A percentile compares a stretch with the other conserved stretches of the same genome.
Conservation (phyloP, 371 early-diverging fungal genomes). For the Apophysomyces trapeziformis region DNA sequence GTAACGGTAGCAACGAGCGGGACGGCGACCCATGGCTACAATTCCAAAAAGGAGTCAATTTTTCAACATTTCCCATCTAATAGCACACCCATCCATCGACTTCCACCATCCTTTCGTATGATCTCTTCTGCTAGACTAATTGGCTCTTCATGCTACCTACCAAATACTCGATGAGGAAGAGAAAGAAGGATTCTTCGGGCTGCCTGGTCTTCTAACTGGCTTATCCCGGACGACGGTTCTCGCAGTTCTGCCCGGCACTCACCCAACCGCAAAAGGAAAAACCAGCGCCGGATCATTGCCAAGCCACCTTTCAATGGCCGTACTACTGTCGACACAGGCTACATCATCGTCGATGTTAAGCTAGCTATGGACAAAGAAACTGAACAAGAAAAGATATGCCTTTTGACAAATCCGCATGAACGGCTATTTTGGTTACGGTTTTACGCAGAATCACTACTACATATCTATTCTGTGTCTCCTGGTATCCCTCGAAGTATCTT, state of each 20-base stretch:
- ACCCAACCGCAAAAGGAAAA: too few species aligned
- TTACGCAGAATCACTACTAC: too few species aligned
- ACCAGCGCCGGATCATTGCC: background rate
- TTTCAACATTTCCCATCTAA: background rate
- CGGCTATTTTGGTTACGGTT: too few species aligned
- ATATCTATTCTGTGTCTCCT: too few species aligned
- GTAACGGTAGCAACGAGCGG: slow-evolving; percentile 99
- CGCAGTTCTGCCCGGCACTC: background rate
- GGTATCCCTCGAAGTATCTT: too few species aligned
- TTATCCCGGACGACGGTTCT: background rate
- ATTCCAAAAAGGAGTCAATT: background rate
- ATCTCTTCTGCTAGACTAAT: background rate
- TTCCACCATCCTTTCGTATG: background rate
- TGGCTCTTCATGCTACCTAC: background rate
- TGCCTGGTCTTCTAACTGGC: background rate
- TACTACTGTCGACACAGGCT: too few species aligned
- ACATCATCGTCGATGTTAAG: too few species aligned
- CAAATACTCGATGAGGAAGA: slow-evolving; percentile 5
- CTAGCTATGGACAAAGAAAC: too few species aligned
- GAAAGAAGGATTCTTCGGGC: background rate
- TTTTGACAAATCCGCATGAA: too few species aligned
- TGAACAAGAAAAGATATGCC: too few species aligned
- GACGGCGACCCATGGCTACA: slow-evolving; percentile 95
- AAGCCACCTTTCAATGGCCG: background rate
- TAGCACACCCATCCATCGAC: background rate